Evolutionary conservation across 495 filamentous ascomycete genomes (phyloP).

Genomic region (Barbatosphaeria neglecta): DNA sequence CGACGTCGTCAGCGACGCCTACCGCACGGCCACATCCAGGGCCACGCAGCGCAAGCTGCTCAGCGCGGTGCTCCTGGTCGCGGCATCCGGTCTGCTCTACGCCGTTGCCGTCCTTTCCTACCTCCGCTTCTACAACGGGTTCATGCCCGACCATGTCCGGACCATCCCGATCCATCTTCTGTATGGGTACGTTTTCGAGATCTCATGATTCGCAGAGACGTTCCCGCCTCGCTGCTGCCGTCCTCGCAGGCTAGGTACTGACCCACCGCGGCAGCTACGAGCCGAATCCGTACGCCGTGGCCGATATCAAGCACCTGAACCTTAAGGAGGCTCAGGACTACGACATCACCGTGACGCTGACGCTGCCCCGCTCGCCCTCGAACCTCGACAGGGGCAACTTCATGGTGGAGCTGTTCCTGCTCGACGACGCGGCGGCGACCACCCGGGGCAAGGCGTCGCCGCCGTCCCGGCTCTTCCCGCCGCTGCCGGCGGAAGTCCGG

Average conservation of each 20-base stretch:
- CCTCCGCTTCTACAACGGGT: slow-evolving; percentile 65
- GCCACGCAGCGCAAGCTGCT: slow-evolving; percentile 61
- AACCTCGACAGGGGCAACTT: slow-evolving; percentile 71
- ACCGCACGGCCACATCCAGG: slow-evolving; percentile 49
- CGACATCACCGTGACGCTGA: slow-evolving; percentile 48
- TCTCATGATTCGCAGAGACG: not conserved
- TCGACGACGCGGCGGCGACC: slow-evolving; percentile 21
- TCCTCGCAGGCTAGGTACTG: too few relatives aligned
- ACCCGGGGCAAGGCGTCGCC: slow-evolving; percentile 4
- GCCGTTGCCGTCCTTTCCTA: slow-evolving; percentile 57
- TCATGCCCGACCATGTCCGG: slow-evolving; percentile 60
- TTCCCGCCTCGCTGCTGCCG: too few relatives aligned
- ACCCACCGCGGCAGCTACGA: slow-evolving; percentile 18
- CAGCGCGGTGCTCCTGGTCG: slow-evolving; percentile 50
- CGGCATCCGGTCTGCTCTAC: slow-evolving; percentile 46
- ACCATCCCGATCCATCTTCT: slow-evolving; percentile 65
- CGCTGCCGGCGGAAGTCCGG: slow-evolving; percentile 10
- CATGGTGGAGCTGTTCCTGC: slow-evolving; percentile 73
- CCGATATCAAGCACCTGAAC: slow-evolving; percentile 21
- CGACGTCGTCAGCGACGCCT: not conserved
- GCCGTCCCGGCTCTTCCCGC: not conserved
- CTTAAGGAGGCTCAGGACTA: slow-evolving; percentile 48
- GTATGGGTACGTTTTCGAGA: slow-evolving; percentile 49
- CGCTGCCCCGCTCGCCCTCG: slow-evolving; percentile 44
- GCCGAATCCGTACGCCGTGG: slow-evolving; percentile 41